These are phyloP conservation scores for Mortierella claussenii DNA, from an alignment of 192 early-diverging fungal species.

Conservation along the genomic window DNA sequence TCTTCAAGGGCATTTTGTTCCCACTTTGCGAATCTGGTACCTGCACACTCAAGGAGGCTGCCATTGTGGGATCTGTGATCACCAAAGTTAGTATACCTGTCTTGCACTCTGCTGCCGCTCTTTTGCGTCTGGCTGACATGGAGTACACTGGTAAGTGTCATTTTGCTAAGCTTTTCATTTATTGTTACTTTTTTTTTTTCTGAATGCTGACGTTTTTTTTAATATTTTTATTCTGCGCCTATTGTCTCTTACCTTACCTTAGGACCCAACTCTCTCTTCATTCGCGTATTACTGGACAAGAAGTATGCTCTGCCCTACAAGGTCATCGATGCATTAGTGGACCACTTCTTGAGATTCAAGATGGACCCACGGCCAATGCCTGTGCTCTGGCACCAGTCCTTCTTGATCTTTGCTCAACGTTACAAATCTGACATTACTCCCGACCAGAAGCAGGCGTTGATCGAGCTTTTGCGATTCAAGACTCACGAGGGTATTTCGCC, in stretches of 20 bases:
- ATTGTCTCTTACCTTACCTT: background rate
- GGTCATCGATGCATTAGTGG: conserved; percentile 95
- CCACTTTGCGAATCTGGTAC: conserved; percentile 92
- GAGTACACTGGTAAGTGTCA: conserved; percentile 84
- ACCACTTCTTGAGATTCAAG: conserved; percentile 94
- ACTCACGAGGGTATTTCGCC: conserved; percentile 86
- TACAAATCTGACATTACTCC: conserved; percentile 96
- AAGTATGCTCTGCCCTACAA: conserved; percentile 98
- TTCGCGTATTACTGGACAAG: conserved; percentile 96
- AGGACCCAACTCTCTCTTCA: conserved; percentile 92
- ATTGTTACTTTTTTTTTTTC: background rate
- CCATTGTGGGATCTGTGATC: conserved; percentile 92
- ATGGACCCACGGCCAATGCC: conserved; percentile 86
- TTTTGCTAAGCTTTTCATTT: background rate
- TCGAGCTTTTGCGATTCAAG: conserved; percentile 85
- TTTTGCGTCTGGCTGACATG: conserved; percentile 96
- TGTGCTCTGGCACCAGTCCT: conserved; percentile 97
- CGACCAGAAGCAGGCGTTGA: conserved; percentile 93
- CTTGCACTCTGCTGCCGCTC: conserved; percentile 93
- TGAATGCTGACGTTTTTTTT: background rate
- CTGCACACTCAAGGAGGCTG: conserved; percentile 96
- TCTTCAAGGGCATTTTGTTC: conserved; percentile 97
- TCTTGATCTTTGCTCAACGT: conserved; percentile 95
- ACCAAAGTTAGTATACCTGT: conserved; percentile 94
- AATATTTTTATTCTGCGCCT: background rate